phyloP scores from a whole-genome alignment of 371 early-diverging fungal species.

The Rhizopus delemar region DNA sequence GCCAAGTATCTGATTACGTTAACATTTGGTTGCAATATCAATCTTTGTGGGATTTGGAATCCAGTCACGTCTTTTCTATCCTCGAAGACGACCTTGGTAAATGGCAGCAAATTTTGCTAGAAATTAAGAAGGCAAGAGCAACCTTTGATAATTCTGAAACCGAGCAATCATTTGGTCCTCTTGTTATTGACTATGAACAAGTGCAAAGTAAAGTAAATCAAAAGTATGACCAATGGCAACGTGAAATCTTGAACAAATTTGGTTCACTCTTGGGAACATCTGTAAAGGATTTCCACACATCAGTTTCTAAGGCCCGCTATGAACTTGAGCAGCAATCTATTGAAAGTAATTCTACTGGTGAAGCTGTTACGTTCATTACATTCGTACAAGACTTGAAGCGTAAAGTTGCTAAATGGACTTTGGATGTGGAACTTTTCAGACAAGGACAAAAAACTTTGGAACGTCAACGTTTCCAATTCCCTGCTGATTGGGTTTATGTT shows the following conservation, averaged over 20 bases:
- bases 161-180: constrained; percentile 82
- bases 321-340: constrained; percentile 90
- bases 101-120: constrained; percentile 94
- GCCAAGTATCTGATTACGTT: constrained; percentile 83
- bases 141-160: constrained; percentile 97
- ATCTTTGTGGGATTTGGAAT: constrained; percentile 95
- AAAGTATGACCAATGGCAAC: constrained; percentile 97
- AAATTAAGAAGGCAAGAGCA: constrained; percentile 91
- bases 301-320: constrained; percentile 77
- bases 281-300: constrained; percentile 84
- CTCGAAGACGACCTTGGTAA: constrained; percentile 89
- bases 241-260: constrained; percentile 91
- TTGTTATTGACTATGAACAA: constrained; percentile 93
- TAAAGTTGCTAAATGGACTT: constrained; percentile 81
- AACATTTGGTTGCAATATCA: constrained; percentile 97
- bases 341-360: constrained; percentile 84
- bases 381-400: constrained; percentile 94
- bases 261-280: constrained; percentile 78
- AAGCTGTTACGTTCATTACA: constrained; percentile 94
- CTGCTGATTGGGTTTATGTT: constrained; percentile 92
- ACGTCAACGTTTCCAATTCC: constrained; percentile 92
- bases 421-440: constrained; percentile 84
- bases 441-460: constrained; percentile 93
- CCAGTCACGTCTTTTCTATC: constrained; percentile 74
- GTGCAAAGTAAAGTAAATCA: constrained; percentile 97